Base-by-base conservation (phyloP, 225 moss, liverwort and hornwort genomes). In the Rhytidiadelphus loreus region DNA sequence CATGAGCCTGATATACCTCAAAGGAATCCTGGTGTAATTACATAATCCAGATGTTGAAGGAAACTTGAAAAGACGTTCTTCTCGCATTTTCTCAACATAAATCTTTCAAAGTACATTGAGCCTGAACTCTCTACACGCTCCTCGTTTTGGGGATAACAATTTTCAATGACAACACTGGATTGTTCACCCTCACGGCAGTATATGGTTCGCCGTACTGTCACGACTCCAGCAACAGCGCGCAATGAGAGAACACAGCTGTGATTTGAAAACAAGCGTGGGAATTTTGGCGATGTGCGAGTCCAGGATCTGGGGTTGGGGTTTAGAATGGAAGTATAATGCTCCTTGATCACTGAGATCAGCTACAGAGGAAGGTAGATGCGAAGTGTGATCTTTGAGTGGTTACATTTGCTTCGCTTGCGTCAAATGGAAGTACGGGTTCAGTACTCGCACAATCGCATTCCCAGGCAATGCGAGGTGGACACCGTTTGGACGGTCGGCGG, bases 381-480 rank as follows among this genome's bases (percentile, higher is more conserved):
- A 44, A 14, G 33, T 48, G 29, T 50, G n/a, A n/a, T 59, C n/a
- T 33, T 55, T 28, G 29, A 61, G 78, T 61, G 15, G 24, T 85
- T 76, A 90, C 62, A 16, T 26, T 80, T 60, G 52, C 86, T 93
- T 88, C 61, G 86, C 61, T 68, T 84, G 86, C 52, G 86, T 90
- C 57, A 94, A 62, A 84, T 88, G 88, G 69, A 91, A 93, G 70
- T 74, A 55, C 3, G 89, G 75, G 57, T 89, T 93, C 66, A 89
- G 33, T n/a, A 93, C 59, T 35, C 84, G 89, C 83, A 89, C 86
- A 56, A 89, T 86, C 23, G 91, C 91, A 58, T 89, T 89, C 81
- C 92, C 93, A 59, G 92, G 91, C 77, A 93, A 83, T n/a, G 81
- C 63, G 57, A 94, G 80, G 86, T 85, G 84, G 11, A 86, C 76